Evolutionary conservation across 495 filamentous ascomycete species (phyloP).

Genomic region (Platismatia glauca): DNA sequence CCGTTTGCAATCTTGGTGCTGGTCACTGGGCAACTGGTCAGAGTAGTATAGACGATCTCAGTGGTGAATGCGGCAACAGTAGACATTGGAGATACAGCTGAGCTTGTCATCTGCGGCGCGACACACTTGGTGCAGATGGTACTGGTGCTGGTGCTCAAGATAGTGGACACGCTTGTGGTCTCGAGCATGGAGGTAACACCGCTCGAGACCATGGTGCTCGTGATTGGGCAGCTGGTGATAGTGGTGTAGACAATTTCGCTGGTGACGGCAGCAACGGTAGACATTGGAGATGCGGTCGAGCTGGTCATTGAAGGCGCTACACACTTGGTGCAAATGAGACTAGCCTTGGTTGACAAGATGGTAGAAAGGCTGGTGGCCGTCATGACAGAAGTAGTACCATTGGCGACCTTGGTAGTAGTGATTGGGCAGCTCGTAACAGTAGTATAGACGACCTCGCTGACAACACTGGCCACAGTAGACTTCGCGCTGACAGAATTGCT

Average conservation of each 20-base stretch:
- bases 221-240: slow-evolving; percentile 19
- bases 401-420: slow-evolving; percentile 18
- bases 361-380: slow-evolving; percentile 15
- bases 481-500: background rate
- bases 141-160: slow-evolving; percentile 13
- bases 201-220: slow-evolving; percentile 13
- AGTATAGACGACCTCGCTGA: slow-evolving; percentile 15
- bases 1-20: slow-evolving; percentile 14
- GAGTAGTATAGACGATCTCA: slow-evolving; percentile 11
- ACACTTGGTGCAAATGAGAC: slow-evolving; percentile 21
- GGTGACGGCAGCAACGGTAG: background rate
- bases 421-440: slow-evolving; percentile 23
- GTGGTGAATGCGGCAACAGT: background rate
- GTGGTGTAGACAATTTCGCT: slow-evolving; percentile 11
- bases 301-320: slow-evolving; percentile 11
- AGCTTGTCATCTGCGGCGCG: slow-evolving; percentile 2
- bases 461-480: slow-evolving; percentile 7
- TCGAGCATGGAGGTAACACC: background rate
- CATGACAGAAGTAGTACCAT: slow-evolving; percentile 14
- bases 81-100: background rate
- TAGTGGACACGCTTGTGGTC: slow-evolving; percentile 16
- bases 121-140: slow-evolving; percentile 19
- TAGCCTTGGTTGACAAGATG: slow-evolving; percentile 14
- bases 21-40: slow-evolving; percentile 20
- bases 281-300: background rate